phyloP scores from a whole-genome alignment of 768 basidiomycete genomes.

The Pulveroboletus sp. region DNA sequence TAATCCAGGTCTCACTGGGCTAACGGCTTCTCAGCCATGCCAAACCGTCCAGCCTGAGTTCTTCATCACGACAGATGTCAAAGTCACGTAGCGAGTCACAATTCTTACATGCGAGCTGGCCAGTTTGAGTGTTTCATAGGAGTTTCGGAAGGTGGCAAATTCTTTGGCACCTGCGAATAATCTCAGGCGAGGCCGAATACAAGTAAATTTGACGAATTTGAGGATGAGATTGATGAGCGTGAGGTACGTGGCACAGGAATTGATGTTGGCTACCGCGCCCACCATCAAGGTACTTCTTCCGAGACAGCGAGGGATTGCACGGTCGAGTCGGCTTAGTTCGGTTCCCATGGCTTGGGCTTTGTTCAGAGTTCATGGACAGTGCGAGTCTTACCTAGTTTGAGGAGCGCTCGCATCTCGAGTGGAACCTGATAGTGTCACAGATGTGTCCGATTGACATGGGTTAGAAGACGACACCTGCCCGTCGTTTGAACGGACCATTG shows the following conservation, averaged over 20 bases:
- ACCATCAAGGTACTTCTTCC: slow-evolving; percentile 68
- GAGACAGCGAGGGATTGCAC: slow-evolving; percentile 53
- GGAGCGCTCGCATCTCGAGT: slow-evolving; percentile 71
- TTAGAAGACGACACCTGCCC: slow-evolving; percentile 46
- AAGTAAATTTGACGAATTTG: slow-evolving; percentile 85
- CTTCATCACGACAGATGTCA: slow-evolving; percentile 91
- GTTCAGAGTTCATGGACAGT: slow-evolving; percentile 65
- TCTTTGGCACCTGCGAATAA: slow-evolving; percentile 81
- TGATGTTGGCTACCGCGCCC: slow-evolving; percentile 71
- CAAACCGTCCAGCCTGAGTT: slow-evolving; percentile 62
- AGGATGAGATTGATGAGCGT: slow-evolving; percentile 74
- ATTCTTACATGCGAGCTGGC: slow-evolving; percentile 80
- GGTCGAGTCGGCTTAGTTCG: slow-evolving; percentile 77
- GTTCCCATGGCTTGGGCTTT: slow-evolving; percentile 79
- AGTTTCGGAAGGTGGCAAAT: slow-evolving; percentile 86
- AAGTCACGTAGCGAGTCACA: slow-evolving; percentile 87
- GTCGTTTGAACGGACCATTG: slow-evolving; percentile 92
- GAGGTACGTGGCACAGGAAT: slow-evolving; percentile 87
- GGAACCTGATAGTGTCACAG: slow-evolving; percentile 55
- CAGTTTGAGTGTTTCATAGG: slow-evolving; percentile 83
- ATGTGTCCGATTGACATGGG: neutral
- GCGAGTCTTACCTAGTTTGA: slow-evolving; percentile 84
- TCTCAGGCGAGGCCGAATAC: slow-evolving; percentile 78
- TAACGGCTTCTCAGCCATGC: slow-evolving; percentile 65
- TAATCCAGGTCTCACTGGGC: slow-evolving; percentile 90